A percentile compares a stretch with the other conserved stretches of the same genome.
phyloP scores from a whole-genome alignment of 2,329 filamentous ascomycete genomes.

The Albifimbria verrucaria region DNA sequence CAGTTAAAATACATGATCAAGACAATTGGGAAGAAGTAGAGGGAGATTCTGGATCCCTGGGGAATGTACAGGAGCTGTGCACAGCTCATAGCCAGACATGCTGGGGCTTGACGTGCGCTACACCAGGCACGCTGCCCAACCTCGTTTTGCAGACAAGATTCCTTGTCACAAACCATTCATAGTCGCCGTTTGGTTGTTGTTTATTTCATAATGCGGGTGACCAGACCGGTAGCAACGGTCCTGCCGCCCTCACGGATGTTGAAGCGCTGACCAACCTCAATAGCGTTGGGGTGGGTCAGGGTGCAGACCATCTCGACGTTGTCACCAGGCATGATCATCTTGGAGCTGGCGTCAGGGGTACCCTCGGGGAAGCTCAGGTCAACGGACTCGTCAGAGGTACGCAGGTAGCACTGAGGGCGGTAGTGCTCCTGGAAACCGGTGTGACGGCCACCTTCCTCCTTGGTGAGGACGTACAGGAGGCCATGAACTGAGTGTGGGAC shows the following conservation, averaged over 20 bases:
- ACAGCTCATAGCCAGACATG: conserved; percentile 24
- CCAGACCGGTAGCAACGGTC: conserved; percentile 79
- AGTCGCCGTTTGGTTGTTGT: too few species aligned
- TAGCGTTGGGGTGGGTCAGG: conserved; percentile 78
- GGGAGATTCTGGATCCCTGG: conserved; percentile 35
- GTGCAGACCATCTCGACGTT: conserved; percentile 96
- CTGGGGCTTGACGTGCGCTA: conserved; percentile 13
- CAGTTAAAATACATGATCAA: conserved; percentile 34
- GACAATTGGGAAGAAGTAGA: conserved; percentile 37
- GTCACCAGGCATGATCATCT: conserved; percentile 97
- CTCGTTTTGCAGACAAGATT: conserved; percentile 8
- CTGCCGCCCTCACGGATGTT: conserved; percentile 97
- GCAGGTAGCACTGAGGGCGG: conserved; percentile 92
- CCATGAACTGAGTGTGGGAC: conserved; percentile 86
- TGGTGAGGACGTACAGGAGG: conserved; percentile 96
- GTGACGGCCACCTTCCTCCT: conserved; percentile 97
- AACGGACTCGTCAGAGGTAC: conserved; percentile 80
- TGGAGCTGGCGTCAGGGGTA: conserved; percentile 65
- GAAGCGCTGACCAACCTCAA: conserved; percentile 92
- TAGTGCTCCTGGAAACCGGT: conserved; percentile 96
- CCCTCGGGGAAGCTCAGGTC: conserved; percentile 84
- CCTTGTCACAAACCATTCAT: too few species aligned
- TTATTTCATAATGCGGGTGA: conserved; percentile 69
- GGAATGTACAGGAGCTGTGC: conserved; percentile 35
- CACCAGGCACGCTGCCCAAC: conserved; percentile 20